Conservation (phyloP, 108 stramenopile species). For the Fistulifera pelliculosa region DNA sequence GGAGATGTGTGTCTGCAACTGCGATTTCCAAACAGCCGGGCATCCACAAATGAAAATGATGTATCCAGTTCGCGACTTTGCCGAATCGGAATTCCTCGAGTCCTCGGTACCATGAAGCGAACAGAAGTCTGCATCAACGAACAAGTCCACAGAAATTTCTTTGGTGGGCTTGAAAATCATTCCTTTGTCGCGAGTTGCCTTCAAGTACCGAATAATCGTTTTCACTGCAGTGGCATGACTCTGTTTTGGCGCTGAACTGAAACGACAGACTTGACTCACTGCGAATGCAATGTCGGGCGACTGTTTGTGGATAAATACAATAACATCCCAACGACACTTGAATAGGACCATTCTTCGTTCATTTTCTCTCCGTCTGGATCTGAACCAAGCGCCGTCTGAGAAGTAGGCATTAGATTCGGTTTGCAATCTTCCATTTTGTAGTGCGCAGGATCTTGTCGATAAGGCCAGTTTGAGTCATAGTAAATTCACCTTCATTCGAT, state of each 20-base stretch:
- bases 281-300: constrained; percentile 33
- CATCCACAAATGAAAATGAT: constrained; percentile 20
- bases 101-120: constrained; percentile 24
- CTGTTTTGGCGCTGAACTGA: constrained; percentile 20
- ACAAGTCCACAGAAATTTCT: constrained; percentile 19
- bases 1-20: constrained; percentile 28
- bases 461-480: constrained; percentile 33
- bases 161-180: constrained; percentile 19
- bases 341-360: constrained; percentile 25
- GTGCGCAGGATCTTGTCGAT: constrained; percentile 33
- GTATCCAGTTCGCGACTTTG: constrained; percentile 34
- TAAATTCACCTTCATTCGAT: background rate
- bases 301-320: constrained; percentile 30
- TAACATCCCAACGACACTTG: constrained; percentile 34
- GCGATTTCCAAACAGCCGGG: constrained; percentile 36
- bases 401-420: constrained; percentile 21
- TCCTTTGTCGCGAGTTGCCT: constrained; percentile 27
- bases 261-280: constrained; percentile 34
- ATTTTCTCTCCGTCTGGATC: constrained; percentile 28
- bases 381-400: constrained; percentile 17
- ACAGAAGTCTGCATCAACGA: constrained; percentile 41
- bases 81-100: constrained; percentile 9
- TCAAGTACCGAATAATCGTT: constrained; percentile 39
- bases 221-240: constrained; percentile 38
- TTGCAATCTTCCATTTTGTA: constrained; percentile 28